These are phyloP conservation scores for Lachnellula arida DNA, from an alignment of 2,329 filamentous ascomycete genomes.

Conservation along the genomic window DNA sequence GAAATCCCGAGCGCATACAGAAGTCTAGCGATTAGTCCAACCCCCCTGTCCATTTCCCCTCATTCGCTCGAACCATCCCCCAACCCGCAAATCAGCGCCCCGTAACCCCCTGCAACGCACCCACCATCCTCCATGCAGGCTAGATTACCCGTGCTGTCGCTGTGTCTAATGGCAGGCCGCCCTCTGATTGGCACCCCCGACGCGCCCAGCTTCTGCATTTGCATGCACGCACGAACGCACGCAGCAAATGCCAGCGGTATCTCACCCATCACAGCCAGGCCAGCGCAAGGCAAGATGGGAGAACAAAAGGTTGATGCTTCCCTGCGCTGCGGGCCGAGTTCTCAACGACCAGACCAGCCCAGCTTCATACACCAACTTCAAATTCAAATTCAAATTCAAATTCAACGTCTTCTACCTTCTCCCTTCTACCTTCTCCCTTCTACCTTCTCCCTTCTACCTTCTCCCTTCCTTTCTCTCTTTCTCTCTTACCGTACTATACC, in stretches of 20 bases:
- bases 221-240: background rate
- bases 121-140: background rate
- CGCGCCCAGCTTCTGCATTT: conserved; percentile 1
- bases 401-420: too few species aligned
- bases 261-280: background rate
- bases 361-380: too few species aligned
- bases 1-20: conserved; percentile 9
- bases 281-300: too few species aligned
- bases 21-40: background rate
- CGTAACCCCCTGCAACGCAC: background rate
- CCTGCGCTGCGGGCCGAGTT: too few species aligned
- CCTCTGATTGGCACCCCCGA: background rate
- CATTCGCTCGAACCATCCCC: background rate
- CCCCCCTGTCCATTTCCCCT: background rate
- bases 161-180: background rate
- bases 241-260: background rate
- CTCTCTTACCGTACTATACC: background rate
- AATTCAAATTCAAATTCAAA: too few species aligned
- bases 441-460: too few species aligned
- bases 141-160: background rate
- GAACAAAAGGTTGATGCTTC: too few species aligned
- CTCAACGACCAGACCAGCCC: background rate
- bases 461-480: background rate
- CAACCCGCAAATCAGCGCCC: background rate
- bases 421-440: too few species aligned